These are phyloP conservation scores for Chlorella ohadii DNA, from an alignment of 139 green algal genomes.

Conservation along the genomic window DNA sequence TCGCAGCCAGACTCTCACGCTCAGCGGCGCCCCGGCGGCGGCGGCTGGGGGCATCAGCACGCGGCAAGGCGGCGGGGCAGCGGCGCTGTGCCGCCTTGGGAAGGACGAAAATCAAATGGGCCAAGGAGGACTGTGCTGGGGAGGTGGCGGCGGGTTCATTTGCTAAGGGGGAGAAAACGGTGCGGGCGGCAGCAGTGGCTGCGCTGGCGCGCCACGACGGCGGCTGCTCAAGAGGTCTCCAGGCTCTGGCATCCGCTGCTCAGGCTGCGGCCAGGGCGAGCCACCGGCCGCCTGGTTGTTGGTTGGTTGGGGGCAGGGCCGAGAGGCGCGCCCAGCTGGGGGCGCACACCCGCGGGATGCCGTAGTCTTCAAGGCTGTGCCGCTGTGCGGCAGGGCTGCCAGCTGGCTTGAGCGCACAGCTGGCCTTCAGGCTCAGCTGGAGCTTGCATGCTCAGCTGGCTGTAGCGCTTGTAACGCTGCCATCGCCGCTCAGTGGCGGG, in stretches of 20 bases:
- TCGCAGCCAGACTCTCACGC: slow-evolving; percentile 16
- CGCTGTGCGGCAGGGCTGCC: too few species aligned
- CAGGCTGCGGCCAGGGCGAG: background rate
- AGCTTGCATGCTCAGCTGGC: background rate
- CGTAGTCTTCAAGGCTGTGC: too few species aligned
- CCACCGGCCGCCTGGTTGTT: background rate
- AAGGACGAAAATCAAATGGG: background rate
- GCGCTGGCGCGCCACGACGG: background rate
- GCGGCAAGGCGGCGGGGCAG: background rate
- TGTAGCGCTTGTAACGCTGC: background rate
- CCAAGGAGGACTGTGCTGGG: background rate
- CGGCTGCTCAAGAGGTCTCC: background rate
- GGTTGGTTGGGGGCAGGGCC: background rate
- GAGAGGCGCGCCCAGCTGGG: too few species aligned
- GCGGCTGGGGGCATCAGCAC: background rate
- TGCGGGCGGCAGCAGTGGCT: background rate
- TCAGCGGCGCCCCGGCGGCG: slow-evolving; percentile 4
- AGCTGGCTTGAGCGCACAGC: too few species aligned
- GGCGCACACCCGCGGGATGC: too few species aligned
- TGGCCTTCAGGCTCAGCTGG: background rate
- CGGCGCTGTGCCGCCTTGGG: slow-evolving; percentile 1
- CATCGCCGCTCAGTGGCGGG: background rate
- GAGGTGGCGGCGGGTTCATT: background rate
- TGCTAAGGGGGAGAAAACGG: background rate
- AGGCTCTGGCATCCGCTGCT: background rate